A percentile compares a stretch with the other conserved stretches of the same genome.
These are phyloP conservation scores for Oxytropis ochrocephala DNA, from an alignment of 306 rosid genomes.

Conservation along the genomic window DNA sequence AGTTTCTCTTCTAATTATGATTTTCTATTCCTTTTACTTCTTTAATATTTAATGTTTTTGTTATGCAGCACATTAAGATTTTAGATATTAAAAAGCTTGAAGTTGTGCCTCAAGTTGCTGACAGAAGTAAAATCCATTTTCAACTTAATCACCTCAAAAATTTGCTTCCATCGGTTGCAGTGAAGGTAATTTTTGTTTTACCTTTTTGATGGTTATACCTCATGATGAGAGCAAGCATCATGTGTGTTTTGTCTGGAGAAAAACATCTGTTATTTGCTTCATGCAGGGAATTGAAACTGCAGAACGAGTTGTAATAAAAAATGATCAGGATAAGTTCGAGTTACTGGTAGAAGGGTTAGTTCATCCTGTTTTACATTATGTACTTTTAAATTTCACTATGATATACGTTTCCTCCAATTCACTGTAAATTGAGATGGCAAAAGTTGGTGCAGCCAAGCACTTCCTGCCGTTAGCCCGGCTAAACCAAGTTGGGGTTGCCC, in stretches of 20 bases:
- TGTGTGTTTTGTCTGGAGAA: background rate
- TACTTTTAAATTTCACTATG: background rate
- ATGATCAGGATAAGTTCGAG: constrained; percentile 46
- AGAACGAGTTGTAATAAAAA: constrained; percentile 62
- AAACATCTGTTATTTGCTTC: constrained; percentile 12
- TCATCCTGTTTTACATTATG: constrained; percentile 8
- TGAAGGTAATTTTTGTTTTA: constrained; percentile 43
- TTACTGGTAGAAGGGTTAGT: constrained; percentile 93
- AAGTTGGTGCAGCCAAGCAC: too few relatives aligned
- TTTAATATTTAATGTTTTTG: constrained; percentile 16
- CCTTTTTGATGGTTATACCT: constrained; percentile 16
- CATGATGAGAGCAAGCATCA: background rate
- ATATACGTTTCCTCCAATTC: background rate
- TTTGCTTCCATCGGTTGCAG: constrained; percentile 65
- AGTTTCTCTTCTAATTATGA: constrained; percentile 11
- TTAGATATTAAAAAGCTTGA: constrained; percentile 58
- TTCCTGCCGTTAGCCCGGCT: too few relatives aligned
- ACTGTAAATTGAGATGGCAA: background rate
- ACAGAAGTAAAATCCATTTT: constrained; percentile 63
- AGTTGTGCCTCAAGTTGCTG: constrained; percentile 50
- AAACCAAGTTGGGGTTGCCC: too few relatives aligned
- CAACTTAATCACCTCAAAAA: constrained; percentile 61
- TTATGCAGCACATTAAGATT: constrained; percentile 67
- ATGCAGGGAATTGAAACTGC: constrained; percentile 77
- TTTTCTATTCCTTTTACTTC: constrained; percentile 8